Percentiles rank a stretch among this genome's conserved stretches.
Conservation (phyloP, 805 yeast genomes). For the Lipomyces japonicus region DNA sequence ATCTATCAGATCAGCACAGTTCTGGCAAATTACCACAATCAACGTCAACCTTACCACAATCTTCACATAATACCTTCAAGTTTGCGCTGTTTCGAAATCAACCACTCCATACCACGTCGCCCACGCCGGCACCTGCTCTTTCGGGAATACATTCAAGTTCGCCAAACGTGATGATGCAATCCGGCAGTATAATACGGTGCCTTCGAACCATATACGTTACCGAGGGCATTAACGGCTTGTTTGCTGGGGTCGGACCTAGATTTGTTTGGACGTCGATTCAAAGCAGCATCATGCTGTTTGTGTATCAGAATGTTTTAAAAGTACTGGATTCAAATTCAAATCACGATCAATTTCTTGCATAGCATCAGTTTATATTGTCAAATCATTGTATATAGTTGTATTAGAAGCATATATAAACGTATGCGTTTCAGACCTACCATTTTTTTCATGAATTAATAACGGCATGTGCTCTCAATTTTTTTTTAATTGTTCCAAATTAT, state of each 20-base stretch:
- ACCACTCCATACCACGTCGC: conserved; percentile 14
- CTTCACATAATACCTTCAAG: conserved; percentile 9
- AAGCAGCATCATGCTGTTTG: conserved; percentile 85
- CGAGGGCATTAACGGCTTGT: conserved; percentile 77
- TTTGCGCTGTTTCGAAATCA: conserved; percentile 32
- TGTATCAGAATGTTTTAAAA: conserved; percentile 75
- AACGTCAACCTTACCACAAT: no score
- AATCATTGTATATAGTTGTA: no score
- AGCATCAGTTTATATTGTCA: no score
- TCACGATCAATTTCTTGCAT: no score
- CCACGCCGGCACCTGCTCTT: neutral
- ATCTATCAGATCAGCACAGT: no score
- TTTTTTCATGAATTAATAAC: no score
- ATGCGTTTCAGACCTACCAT: no score
- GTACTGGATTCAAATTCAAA: conserved; percentile 40
- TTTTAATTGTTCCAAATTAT: no score
- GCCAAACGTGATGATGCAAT: conserved; percentile 12
- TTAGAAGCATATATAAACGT: no score
- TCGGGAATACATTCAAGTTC: neutral
- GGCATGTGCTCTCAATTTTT: no score
- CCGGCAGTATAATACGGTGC: conserved; percentile 40
- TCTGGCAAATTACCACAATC: no score
- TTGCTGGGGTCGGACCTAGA: conserved; percentile 95
- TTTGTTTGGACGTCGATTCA: conserved; percentile 95
- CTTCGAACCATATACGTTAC: conserved; percentile 54